These are phyloP conservation scores for Mycena venus DNA, from an alignment of 768 basidiomycete species.

Conservation along the genomic window DNA sequence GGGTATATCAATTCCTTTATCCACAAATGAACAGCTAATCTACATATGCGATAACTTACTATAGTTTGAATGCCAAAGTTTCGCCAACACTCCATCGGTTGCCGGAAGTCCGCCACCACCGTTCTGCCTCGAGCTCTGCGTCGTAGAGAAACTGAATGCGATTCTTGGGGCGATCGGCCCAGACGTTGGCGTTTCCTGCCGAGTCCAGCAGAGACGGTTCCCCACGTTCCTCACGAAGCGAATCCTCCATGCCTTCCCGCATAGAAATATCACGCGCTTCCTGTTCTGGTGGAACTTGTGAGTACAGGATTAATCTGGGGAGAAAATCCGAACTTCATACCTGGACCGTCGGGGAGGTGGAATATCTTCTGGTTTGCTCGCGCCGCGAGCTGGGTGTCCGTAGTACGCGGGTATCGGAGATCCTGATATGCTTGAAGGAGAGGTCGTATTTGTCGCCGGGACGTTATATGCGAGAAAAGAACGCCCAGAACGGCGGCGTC, in stretches of 20 bases:
- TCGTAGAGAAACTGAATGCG: slow-evolving; percentile 66
- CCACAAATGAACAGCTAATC: not conserved
- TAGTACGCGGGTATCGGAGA: slow-evolving; percentile 66
- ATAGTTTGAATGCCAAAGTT: not conserved
- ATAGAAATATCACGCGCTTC: slow-evolving; percentile 64
- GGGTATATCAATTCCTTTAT: not conserved
- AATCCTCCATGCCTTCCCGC: slow-evolving; percentile 61
- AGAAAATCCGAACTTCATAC: slow-evolving; percentile 17
- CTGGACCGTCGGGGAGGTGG: slow-evolving; percentile 71
- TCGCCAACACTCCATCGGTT: not conserved
- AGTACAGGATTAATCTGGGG: not conserved
- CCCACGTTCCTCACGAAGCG: slow-evolving; percentile 43
- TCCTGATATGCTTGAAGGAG: slow-evolving; percentile 67
- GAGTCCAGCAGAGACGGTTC: slow-evolving; percentile 2
- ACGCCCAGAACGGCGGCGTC: slow-evolving; percentile 64
- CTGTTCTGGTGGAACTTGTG: slow-evolving; percentile 44
- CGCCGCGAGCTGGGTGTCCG: slow-evolving; percentile 62
- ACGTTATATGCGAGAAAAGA: slow-evolving; percentile 65
- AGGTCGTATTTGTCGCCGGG: slow-evolving; percentile 55
- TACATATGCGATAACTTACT: not conserved
- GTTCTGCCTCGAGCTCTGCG: slow-evolving; percentile 64
- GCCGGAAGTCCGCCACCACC: slow-evolving; percentile 55
- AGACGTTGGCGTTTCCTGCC: slow-evolving; percentile 61
- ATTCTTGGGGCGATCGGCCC: slow-evolving; percentile 68
- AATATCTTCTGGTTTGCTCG: slow-evolving; percentile 67